Conservation (phyloP, 2,329 filamentous ascomycete species). For the Pseudogymnoascus sp. region DNA sequence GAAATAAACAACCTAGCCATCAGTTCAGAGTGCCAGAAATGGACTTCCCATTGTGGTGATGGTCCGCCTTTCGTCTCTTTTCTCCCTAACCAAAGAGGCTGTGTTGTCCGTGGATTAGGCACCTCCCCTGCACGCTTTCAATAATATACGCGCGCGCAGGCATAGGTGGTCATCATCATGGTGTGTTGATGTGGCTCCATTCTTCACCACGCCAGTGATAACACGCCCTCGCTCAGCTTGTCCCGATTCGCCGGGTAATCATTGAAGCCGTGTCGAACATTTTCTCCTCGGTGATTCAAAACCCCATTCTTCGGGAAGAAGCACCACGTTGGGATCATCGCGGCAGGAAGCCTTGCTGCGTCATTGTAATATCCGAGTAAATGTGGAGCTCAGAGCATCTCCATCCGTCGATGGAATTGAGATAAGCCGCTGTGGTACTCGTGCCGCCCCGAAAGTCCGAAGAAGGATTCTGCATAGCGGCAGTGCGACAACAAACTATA, state of each 20-base stretch:
- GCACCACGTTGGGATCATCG: not conserved
- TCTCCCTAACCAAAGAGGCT: constrained; percentile 4
- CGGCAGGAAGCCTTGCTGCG: not conserved
- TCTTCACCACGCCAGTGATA: not conserved
- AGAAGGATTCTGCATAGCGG: not conserved
- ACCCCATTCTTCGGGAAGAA: not conserved
- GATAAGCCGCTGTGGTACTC: not conserved
- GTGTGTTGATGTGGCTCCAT: not conserved
- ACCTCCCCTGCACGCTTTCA: constrained; percentile 2
- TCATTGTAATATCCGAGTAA: constrained; percentile 4
- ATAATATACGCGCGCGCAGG: not conserved
- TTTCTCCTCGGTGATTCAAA: not conserved
- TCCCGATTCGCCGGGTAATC: constrained; percentile 2
- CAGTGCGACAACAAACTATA: not conserved
- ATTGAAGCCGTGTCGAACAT: not conserved
- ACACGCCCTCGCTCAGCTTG: not conserved
- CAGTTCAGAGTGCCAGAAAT: not conserved
- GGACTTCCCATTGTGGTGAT: not conserved
- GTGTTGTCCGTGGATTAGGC: constrained; percentile 2
- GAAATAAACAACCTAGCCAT: not conserved
- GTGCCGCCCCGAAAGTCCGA: not conserved
- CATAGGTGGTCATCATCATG: not conserved
- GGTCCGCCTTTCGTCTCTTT: not conserved
- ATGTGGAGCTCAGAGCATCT: not conserved
- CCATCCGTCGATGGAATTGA: not conserved